phyloP scores from a whole-genome alignment of 2,329 filamentous ascomycete genomes.

The Cylindrodendrum hubeiense region DNA sequence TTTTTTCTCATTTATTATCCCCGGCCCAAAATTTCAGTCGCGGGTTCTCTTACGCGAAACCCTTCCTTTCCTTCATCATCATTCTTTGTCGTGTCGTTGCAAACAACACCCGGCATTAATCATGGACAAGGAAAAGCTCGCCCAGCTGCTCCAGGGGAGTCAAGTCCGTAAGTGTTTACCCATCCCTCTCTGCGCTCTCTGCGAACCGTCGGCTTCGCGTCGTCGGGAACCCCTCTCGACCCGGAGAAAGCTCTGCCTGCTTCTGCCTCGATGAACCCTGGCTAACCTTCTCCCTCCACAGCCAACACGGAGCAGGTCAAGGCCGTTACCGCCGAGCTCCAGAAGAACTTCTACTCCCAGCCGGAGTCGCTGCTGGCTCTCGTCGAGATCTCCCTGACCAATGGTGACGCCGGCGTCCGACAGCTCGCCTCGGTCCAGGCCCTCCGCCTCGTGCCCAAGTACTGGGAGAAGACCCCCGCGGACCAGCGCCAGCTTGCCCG shows the following conservation, averaged over 20 bases:
- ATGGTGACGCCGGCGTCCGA: conserved; percentile 78
- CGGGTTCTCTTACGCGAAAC: conserved; percentile 14
- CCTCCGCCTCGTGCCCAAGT: conserved; percentile 83
- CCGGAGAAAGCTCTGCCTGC: background rate
- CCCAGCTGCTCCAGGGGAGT: conserved; percentile 87
- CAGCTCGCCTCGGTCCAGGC: conserved; percentile 95
- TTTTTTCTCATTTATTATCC: conserved; percentile 2
- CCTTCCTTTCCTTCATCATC: conserved; percentile 24
- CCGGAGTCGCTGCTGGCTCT: conserved; percentile 87
- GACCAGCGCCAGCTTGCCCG: conserved; percentile 85
- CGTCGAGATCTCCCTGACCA: conserved; percentile 87
- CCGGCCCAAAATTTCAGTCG: conserved; percentile 24
- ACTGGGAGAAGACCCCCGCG: conserved; percentile 82
- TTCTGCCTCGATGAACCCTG: conserved; percentile 8
- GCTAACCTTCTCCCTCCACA: conserved; percentile 53
- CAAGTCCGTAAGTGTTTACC: conserved; percentile 78
- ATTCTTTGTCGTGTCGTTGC: conserved; percentile 40
- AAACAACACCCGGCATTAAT: conserved; percentile 38
- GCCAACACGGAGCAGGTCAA: conserved; percentile 92
- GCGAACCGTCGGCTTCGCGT: background rate
- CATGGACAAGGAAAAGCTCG: conserved; percentile 77
- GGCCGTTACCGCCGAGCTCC: conserved; percentile 88
- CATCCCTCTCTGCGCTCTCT: conserved; percentile 18
- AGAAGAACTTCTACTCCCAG: conserved; percentile 92
- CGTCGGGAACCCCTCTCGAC: background rate